A percentile compares a stretch with the other conserved stretches of the same genome.
phyloP scores from a whole-genome alignment of 176 grass and related monocot genomes.

The Juncus effusus region DNA sequence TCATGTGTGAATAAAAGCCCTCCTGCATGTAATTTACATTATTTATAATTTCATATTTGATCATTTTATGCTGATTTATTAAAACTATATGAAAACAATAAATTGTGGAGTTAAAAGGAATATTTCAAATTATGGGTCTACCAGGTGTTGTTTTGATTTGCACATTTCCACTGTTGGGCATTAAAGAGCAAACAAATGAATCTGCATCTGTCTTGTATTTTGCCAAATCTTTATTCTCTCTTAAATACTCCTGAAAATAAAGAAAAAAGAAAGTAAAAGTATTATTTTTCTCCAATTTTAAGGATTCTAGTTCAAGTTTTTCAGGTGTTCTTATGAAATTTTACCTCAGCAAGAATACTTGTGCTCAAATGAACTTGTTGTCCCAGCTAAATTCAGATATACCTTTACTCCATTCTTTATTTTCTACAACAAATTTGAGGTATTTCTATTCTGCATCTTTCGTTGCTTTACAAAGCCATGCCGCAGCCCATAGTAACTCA shows the following conservation, averaged over 20 bases:
- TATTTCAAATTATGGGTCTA: no score
- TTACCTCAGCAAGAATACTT: slow-evolving; percentile 48
- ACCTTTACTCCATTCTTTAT: slow-evolving; percentile 32
- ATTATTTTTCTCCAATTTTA: no score
- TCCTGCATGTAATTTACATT: no score
- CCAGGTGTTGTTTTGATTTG: slow-evolving; percentile 49
- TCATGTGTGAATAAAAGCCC: slow-evolving; percentile 48
- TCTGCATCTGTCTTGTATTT: slow-evolving; percentile 48
- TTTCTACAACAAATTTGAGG: slow-evolving; percentile 37
- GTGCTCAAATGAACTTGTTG: slow-evolving; percentile 45
- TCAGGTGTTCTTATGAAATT: neutral
- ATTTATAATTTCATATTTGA: no score
- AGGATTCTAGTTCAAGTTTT: no score
- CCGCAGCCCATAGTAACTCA: slow-evolving; percentile 50
- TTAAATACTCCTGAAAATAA: slow-evolving; percentile 45
- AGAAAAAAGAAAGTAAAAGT: no score
- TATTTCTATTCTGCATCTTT: slow-evolving; percentile 36
- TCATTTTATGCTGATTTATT: no score
- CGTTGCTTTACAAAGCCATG: slow-evolving; percentile 51
- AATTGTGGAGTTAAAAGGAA: no score
- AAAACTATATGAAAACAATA: no score
- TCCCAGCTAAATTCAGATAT: slow-evolving; percentile 55
- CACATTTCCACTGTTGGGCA: slow-evolving; percentile 49
- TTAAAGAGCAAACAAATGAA: slow-evolving; percentile 45
- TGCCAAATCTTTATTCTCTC: slow-evolving; percentile 37